Base-by-base conservation (phyloP, 805 yeast species). In the Metschnikowia cerradonensis region DNA sequence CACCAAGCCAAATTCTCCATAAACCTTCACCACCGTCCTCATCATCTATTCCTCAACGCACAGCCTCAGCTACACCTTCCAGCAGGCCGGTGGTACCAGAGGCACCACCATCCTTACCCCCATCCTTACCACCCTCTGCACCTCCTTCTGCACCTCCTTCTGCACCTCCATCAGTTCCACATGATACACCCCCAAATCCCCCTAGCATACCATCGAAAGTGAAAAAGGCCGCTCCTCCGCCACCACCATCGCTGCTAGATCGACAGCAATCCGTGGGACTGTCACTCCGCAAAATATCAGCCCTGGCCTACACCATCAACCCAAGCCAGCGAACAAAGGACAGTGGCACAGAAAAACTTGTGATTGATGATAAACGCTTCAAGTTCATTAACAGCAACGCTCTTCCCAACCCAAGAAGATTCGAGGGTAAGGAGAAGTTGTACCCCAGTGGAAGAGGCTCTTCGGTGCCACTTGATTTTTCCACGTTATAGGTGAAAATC, bases 361-460 rank as follows among this genome's bases (percentile, higher is more conserved):
- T 67, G 3, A 87, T 90, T 45, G 89, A 88, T 58, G 94, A 88
- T 63, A 66, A 66, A 11, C 72, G 91, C 59, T 90, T 84, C 73
- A 79, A 77, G 56, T 91, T 89, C 74, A 63, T 72, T 3, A 88
- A 88, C 64, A 76, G 79, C 15, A 67, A 71, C 40, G 86, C 89
- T 22, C 72, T 94, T 41, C 98, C 99, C 0, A 82, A 82, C 58
- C 98, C 99, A n/a, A 77, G 98, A 57, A 77, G 79, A 45, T 90
- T 87, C 62, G 82, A 79, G 47, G 87, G 84, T 3, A 61, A 56
- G 15, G 79, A 79, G 52, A 90, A 92, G 65, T 72, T 90, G 56
- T 94, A 94, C 70, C 97, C 98, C 15, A 88, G 96, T 68, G 98
- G 98, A 13, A 79, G 96, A 59, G 98, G 98, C 3, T 81, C 90